A percentile compares a stretch with the other conserved stretches of the same genome.
Conservation (phyloP, 768 basidiomycete genomes). For the Grammothele lineata region DNA sequence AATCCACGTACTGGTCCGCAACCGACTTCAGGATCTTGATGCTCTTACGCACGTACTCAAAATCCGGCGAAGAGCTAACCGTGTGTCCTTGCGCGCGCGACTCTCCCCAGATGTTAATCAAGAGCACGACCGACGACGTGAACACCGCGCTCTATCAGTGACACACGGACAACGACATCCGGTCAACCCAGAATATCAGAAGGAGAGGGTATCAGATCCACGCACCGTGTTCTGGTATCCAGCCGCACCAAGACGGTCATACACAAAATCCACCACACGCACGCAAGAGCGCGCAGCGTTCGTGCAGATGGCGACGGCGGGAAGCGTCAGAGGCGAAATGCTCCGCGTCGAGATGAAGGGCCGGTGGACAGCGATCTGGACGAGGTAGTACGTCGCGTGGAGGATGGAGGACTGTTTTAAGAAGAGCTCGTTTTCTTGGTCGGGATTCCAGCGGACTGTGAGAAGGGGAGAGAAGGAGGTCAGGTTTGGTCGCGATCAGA, state of each 20-base stretch:
- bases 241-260: neutral
- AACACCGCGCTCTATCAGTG: too few species aligned
- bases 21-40: neutral
- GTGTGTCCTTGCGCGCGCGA: neutral
- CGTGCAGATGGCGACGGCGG: conserved; percentile 73
- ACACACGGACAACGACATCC: neutral
- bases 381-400: conserved; percentile 40
- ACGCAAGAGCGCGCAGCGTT: conserved; percentile 75
- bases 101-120: neutral
- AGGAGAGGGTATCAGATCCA: neutral
- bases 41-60: neutral
- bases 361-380: conserved; percentile 68
- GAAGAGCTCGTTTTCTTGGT: conserved; percentile 12
- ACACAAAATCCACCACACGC: conserved; percentile 57
- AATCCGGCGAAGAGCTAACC: neutral
- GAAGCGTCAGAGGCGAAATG: conserved; percentile 33
- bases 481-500: neutral
- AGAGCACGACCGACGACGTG: neutral
- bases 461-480: too few species aligned
- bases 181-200: neutral
- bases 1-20: too few species aligned
- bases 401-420: conserved; percentile 36
- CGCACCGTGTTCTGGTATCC: neutral
- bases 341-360: conserved; percentile 68
- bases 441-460: conserved; percentile 26